Conservation (phyloP, 2,329 filamentous ascomycete genomes). For the Aspergillus pseudoterreus region DNA sequence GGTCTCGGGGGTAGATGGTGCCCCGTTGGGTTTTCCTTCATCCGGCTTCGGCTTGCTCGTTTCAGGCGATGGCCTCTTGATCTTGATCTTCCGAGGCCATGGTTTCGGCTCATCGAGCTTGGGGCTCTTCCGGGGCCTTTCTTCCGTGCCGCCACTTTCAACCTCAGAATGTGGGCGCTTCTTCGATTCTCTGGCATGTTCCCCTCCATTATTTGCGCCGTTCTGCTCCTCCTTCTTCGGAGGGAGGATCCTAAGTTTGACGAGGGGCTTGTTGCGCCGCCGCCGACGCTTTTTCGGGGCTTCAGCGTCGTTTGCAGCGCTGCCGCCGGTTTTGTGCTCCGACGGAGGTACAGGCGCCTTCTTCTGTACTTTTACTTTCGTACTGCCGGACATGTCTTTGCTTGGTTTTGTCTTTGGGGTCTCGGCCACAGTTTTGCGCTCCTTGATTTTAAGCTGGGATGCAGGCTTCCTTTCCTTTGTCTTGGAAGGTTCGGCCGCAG, state of each 20-base stretch:
- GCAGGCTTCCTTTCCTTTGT: no score
- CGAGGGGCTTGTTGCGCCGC: not conserved
- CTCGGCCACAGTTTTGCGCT: no score
- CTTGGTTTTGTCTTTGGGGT: no score
- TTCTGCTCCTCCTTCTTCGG: not conserved
- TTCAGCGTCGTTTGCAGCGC: not conserved
- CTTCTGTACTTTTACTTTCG: no score
- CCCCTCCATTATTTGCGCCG: not conserved
- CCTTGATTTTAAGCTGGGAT: no score
- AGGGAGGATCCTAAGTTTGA: not conserved
- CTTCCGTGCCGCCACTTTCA: conserved; percentile 3
- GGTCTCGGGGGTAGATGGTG: conserved; percentile 1
- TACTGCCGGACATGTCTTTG: no score
- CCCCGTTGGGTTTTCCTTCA: not conserved
- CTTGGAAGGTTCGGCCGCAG: no score
- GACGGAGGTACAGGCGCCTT: not conserved
- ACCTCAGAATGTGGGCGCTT: conserved; percentile 16
- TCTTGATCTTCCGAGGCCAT: not conserved
- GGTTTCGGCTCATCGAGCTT: not conserved
- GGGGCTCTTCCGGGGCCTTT: conserved; percentile 1
- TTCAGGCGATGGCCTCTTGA: not conserved
- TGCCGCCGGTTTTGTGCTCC: not conserved
- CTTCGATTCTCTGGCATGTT: conserved; percentile 2
- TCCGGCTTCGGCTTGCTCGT: not conserved
- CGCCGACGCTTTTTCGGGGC: not conserved